Evolutionary conservation across 2,329 filamentous ascomycete genomes (phyloP), one percentile per base, ranked within the genome.

Genomic region (Thelonectria blattea): DNA sequence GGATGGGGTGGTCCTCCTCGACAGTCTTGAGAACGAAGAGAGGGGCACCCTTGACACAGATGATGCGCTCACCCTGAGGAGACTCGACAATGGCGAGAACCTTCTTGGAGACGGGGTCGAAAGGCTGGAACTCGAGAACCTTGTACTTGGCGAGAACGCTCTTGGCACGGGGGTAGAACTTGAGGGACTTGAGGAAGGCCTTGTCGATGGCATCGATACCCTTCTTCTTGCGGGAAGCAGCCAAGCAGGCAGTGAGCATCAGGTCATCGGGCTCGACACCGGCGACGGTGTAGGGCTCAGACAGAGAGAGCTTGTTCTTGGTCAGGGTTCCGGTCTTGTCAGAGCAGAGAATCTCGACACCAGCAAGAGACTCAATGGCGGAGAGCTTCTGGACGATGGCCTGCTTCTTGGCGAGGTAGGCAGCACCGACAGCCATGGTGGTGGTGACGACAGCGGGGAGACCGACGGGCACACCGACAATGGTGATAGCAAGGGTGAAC

Each of bases 131-230:
- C 46, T 93, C 87, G 68, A 94, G 79, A 61, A 93, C 90, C 79
- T 89, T 90, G 85, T 94, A 96, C 81, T 92, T 91, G 80, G 86
- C 86, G 56, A 96, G 86, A 56, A 91, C 88, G 63, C 81, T 78
- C 85, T 95, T 96, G 79, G 91, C 92, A 65, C 87, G 86, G 64
- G 92, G 92, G 76, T 96, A 96, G 81, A 83, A 89, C 74, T 87
- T 87, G 65, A 96, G 87, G 20, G 90, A 86, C 83, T 95, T 96
- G 69, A 96, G 84, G 84, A 96, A 96, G 74, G 92, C 92, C 84
- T 94, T 95, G 85, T 96, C 93, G 70, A 96, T 96, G 68, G 93
- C 91, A 75, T 96, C 92, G 66, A 96, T 93, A 82, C 92, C 92
- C 84, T 96, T 96, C 86, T 93, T 94, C 87, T 95, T 96, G 81